These are phyloP conservation scores for Floccularia luteovirens DNA, from an alignment of 768 basidiomycete genomes.

Conservation along the genomic window DNA sequence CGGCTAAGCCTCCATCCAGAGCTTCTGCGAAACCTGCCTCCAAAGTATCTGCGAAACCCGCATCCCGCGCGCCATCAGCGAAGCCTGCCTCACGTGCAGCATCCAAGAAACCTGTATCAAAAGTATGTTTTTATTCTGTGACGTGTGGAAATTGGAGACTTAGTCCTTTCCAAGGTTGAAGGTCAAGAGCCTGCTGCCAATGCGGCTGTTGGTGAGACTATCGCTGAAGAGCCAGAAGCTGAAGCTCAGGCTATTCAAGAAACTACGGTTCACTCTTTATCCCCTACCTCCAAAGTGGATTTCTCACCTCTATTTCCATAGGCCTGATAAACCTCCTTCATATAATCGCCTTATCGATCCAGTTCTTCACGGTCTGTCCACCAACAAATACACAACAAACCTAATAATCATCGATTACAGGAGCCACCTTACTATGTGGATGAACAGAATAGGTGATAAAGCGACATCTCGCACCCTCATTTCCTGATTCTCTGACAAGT, in stretches of 20 bases:
- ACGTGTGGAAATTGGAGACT: not conserved
- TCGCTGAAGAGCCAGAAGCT: not conserved
- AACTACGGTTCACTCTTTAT: not conserved
- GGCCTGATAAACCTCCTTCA: not conserved
- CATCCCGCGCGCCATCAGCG: slow-evolving; percentile 32
- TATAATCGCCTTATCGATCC: not conserved
- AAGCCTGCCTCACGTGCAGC: slow-evolving; percentile 53
- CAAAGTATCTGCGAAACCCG: slow-evolving; percentile 30
- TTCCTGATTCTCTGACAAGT: not conserved
- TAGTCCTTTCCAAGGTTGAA: not conserved
- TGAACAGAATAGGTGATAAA: not conserved
- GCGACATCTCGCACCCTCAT: not conserved
- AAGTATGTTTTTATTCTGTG: slow-evolving; percentile 26
- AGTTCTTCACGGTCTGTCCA: not conserved
- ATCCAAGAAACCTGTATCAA: slow-evolving; percentile 60
- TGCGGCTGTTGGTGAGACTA: not conserved
- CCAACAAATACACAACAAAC: not conserved
- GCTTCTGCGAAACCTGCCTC: slow-evolving; percentile 34
- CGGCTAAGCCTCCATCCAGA: slow-evolving; percentile 36
- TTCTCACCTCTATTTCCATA: no score
- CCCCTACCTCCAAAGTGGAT: not conserved
- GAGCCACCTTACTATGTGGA: not conserved
- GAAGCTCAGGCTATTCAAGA: not conserved
- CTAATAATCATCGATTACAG: not conserved
- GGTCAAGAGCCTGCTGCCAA: not conserved